Evolutionary conservation across 345 rosid species (phyloP), one percentile per base, ranked within the genome.

Genomic region (Rhodamnia rubescens): DNA sequence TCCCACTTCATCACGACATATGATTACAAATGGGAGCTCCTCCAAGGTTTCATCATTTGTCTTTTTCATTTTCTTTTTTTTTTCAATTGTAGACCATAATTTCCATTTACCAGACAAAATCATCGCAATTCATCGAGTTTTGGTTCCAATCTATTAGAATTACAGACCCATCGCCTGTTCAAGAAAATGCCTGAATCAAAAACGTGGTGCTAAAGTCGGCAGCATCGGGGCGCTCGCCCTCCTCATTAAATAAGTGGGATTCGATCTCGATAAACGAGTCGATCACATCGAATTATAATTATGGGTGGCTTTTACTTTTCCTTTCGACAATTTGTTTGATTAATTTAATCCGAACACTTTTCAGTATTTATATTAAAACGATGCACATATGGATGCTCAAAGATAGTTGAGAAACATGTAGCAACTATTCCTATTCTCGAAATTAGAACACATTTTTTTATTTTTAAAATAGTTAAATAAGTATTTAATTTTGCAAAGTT

Each of bases 161-260:
- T 2, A 3, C 56, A 0, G 20, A 7, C 8, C 24, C 56, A 54
- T 16, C 55, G 4, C 57, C 57, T 4, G 57, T 42, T 3, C 40
- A 36, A 36, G 40, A 36, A 36, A 36, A 36, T 36, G 3, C 40
- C 40, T 3, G 40, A 36, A 36, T 36, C 40, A 4, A 2, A 18
- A 32, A 8, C 0, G 14, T 0, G 47, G 2, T 18, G 8, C 4
- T 3, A 4, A 50, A 50, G 3, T 11, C 4, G 14, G 9, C 8
- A 0, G 11, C 11, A 14, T 42, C 11, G 2, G 32, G 44, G 4
- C 0, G 47, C 20, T 69, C 2, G 0, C 4, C 6, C 47, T 18
- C 47, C 44, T 64, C 8, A 4, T 8, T 2, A 1, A 54, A 18
- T 2, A 18, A 53, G 4, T 53, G 3, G 22, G 21, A 14, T 27